A percentile compares a stretch with the other conserved stretches of the same genome.
Conservation (phyloP, 2,329 filamentous ascomycete genomes). For the Biscogniauxia mediterranea region DNA sequence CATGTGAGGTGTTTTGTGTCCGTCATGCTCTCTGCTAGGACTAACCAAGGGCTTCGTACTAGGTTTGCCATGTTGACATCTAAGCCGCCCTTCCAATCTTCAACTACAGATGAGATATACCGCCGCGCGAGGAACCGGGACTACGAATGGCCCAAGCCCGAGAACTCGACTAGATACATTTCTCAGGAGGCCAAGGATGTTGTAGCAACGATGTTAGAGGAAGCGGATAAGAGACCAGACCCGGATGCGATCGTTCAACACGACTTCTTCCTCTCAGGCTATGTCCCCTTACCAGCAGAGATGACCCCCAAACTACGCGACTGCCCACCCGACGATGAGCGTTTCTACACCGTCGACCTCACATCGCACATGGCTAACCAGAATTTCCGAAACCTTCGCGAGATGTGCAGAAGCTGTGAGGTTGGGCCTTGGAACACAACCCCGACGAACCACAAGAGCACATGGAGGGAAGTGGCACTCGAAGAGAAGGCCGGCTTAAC, state of each 20-base stretch:
- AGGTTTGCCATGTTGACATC: slow-evolving; percentile 96
- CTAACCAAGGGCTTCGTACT: slow-evolving; percentile 28
- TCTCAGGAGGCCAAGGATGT: slow-evolving; percentile 75
- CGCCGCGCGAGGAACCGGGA: slow-evolving; percentile 67
- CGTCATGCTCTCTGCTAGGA: not conserved
- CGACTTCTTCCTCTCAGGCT: slow-evolving; percentile 74
- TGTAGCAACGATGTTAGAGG: slow-evolving; percentile 72
- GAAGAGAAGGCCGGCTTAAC: slow-evolving; percentile 66
- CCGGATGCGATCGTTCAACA: slow-evolving; percentile 79
- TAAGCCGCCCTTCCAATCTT: slow-evolving; percentile 93
- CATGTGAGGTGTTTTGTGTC: slow-evolving; percentile 58
- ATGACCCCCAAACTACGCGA: slow-evolving; percentile 60
- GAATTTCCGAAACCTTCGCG: slow-evolving; percentile 52
- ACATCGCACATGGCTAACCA: slow-evolving; percentile 43
- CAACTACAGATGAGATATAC: slow-evolving; percentile 84
- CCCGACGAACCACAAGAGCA: slow-evolving; percentile 51
- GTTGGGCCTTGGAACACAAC: slow-evolving; percentile 54
- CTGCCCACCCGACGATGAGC: slow-evolving; percentile 53
- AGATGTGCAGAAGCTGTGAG: slow-evolving; percentile 56
- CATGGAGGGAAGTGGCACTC: slow-evolving; percentile 66
- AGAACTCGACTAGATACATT: slow-evolving; percentile 66
- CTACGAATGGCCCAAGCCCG: slow-evolving; percentile 74
- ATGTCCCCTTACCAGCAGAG: slow-evolving; percentile 62
- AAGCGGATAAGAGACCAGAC: slow-evolving; percentile 71
- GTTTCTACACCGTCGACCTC: slow-evolving; percentile 54